A percentile compares a stretch with the other conserved stretches of the same genome.
Conservation (phyloP, 1,139 yeast genomes). For the Suhomyces ambrosiae region DNA sequence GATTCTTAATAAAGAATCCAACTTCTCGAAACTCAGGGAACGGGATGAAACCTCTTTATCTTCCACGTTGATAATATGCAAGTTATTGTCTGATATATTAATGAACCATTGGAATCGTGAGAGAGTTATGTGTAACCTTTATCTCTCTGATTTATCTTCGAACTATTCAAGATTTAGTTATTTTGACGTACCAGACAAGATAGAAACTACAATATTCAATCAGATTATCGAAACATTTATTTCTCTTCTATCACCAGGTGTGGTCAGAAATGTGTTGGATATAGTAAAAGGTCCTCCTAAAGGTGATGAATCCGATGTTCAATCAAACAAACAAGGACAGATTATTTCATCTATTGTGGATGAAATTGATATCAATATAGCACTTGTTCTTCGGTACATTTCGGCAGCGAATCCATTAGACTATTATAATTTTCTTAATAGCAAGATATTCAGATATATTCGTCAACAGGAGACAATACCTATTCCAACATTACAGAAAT, state of each 20-base stretch:
- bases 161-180: conserved; percentile 20
- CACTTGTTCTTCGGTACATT: conserved; percentile 48
- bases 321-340: conserved; percentile 4
- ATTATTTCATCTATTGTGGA: conserved; percentile 10
- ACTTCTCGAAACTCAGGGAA: conserved; percentile 28
- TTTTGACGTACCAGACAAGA: conserved; percentile 17
- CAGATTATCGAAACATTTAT: conserved; percentile 17
- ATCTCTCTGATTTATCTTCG: conserved; percentile 15
- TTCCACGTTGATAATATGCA: conserved; percentile 38
- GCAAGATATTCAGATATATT: conserved; percentile 38
- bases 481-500: conserved; percentile 40
- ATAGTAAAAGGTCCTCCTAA: conserved; percentile 15
- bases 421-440: conserved; percentile 43
- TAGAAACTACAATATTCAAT: conserved; percentile 9
- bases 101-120: conserved; percentile 32
- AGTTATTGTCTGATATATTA: conserved; percentile 34
- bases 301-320: conserved; percentile 4
- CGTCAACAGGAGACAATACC: conserved; percentile 44
- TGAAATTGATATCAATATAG: conserved; percentile 51
- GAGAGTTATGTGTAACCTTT: conserved; percentile 8
- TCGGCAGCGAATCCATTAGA: conserved; percentile 59
- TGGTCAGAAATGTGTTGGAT: conserved; percentile 17
- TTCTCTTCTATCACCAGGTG: conserved; percentile 17
- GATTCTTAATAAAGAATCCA: conserved; percentile 33
- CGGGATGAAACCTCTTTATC: conserved; percentile 37